Percentiles rank a stretch among this genome's conserved stretches.
Conservation (phyloP, 1,284 basidiomycete species). For the Moniliophthora roreri region DNA sequence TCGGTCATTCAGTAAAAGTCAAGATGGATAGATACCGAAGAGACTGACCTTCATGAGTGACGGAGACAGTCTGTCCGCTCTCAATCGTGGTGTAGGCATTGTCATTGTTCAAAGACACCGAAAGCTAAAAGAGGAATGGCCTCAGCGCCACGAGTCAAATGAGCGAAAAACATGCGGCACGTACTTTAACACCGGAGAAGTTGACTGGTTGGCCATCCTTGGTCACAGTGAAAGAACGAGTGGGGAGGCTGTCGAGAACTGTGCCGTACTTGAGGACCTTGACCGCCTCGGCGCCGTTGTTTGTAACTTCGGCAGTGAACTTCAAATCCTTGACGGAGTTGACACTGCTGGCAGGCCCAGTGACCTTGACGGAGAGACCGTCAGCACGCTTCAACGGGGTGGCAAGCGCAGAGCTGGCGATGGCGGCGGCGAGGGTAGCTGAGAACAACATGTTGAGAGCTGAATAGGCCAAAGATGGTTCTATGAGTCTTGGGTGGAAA, state of each 20-base stretch:
- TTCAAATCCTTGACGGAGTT: slow-evolving; percentile 37
- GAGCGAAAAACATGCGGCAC: neutral
- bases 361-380: slow-evolving; percentile 30
- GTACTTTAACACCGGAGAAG: slow-evolving; percentile 44
- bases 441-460: slow-evolving; percentile 7
- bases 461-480: neutral
- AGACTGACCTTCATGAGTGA: slow-evolving; percentile 35
- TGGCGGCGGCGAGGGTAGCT: slow-evolving; percentile 26
- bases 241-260: slow-evolving; percentile 43
- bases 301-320: slow-evolving; percentile 38
- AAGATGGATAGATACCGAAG: neutral
- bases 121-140: slow-evolving; percentile 24
- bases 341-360: slow-evolving; percentile 30
- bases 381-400: slow-evolving; percentile 30
- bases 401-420: slow-evolving; percentile 28
- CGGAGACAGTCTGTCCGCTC: slow-evolving; percentile 38
- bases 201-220: slow-evolving; percentile 36
- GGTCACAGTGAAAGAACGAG: slow-evolving; percentile 42
- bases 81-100: slow-evolving; percentile 38
- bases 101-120: slow-evolving; percentile 38
- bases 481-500: neutral
- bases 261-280: slow-evolving; percentile 43
- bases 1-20: neutral
- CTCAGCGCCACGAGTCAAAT: neutral
- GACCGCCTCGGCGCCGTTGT: slow-evolving; percentile 35